A percentile compares a stretch with the other conserved stretches of the same genome.
These are phyloP conservation scores for Letharia lupina DNA, from an alignment of 495 filamentous ascomycete species.

Conservation along the genomic window DNA sequence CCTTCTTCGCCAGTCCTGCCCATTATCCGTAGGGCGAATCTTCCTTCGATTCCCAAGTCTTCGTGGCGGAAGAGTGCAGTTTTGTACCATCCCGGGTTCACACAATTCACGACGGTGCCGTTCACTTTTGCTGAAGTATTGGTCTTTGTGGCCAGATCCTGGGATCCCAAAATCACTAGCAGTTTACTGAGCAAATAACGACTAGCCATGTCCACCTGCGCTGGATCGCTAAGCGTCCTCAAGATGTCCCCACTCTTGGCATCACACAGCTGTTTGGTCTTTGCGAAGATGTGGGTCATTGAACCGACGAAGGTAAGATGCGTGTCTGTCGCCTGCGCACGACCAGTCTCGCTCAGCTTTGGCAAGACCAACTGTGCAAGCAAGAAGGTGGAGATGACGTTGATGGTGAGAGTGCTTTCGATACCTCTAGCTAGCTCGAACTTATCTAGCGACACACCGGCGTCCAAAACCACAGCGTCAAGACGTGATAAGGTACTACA, in stretches of 20 bases:
- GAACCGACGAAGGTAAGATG: constrained; percentile 25
- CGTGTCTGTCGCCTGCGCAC: constrained; percentile 3
- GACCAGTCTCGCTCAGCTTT: constrained; percentile 18
- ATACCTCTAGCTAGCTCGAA: constrained; percentile 26
- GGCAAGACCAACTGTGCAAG: constrained; percentile 26
- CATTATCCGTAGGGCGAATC: constrained; percentile 13
- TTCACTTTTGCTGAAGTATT: neutral
- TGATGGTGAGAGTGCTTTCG: constrained; percentile 34
- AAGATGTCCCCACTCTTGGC: constrained; percentile 28
- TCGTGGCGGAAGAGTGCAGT: constrained; percentile 23
- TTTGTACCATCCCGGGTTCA: constrained; percentile 32
- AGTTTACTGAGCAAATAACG: constrained; percentile 15
- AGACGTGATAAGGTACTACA: constrained; percentile 25
- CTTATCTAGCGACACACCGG: constrained; percentile 19
- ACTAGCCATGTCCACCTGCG: constrained; percentile 9
- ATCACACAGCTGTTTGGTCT: constrained; percentile 17
- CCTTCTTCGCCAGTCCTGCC: constrained; percentile 16
- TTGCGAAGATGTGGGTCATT: constrained; percentile 23
- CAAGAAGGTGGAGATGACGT: constrained; percentile 36
- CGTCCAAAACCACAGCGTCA: constrained; percentile 30
- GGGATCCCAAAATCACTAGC: neutral
- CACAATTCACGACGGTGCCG: constrained; percentile 13
- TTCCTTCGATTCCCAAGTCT: constrained; percentile 11
- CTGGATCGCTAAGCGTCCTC: constrained; percentile 19
- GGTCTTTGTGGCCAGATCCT: neutral